Evolutionary conservation across 2,329 filamentous ascomycete species (phyloP), one percentile per base, ranked within the genome.

Genomic region (Coleophoma cylindrospora): DNA sequence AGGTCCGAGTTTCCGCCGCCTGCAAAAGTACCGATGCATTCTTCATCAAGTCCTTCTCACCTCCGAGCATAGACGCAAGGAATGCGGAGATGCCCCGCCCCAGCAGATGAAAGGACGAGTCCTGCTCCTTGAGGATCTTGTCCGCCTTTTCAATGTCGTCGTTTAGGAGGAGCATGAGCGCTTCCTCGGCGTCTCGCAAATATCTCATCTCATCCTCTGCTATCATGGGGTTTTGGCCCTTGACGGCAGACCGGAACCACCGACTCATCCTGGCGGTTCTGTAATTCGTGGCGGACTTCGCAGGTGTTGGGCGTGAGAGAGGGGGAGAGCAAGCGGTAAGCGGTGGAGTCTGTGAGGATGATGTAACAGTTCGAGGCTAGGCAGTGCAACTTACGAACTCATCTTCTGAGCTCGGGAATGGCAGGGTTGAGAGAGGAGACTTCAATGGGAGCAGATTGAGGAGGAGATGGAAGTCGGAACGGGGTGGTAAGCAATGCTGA

Each of bases 91-190:
- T 84, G 47, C 89, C 87, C 57, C 85, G 76, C 32, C 91, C 91
- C 34, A 97, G 77, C 72, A 87, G 74, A 69, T 99, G 94, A 64
- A 95, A 97, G n/a, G 89, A 81, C 6, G 91, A 96, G 58, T 80
- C 78, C 41, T 87, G 85, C 57, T 85, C 79, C 46, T 79, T 78
- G 34, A 96, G 75, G 40, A 83, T 81, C 53, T 75, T 75, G 70
- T 95, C 89, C 6, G 94, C 94, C 37, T 81, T 84, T 34, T 90
- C 87, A 53, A 97, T 86, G 69, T 97, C 90, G 69, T 96, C 91
- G 64, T 94, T 86, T 76, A 96, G 86, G 59, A 96, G 89, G 50
- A 88, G 73, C 9, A 79, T 76, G 4, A 86, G 82, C 37, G 87
- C 86, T 66, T 64, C 66, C 72, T 85, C 78, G 56, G 81, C 83